phyloP scores from a whole-genome alignment of 305 asterid genomes.

The Fraxinus latifolia region DNA sequence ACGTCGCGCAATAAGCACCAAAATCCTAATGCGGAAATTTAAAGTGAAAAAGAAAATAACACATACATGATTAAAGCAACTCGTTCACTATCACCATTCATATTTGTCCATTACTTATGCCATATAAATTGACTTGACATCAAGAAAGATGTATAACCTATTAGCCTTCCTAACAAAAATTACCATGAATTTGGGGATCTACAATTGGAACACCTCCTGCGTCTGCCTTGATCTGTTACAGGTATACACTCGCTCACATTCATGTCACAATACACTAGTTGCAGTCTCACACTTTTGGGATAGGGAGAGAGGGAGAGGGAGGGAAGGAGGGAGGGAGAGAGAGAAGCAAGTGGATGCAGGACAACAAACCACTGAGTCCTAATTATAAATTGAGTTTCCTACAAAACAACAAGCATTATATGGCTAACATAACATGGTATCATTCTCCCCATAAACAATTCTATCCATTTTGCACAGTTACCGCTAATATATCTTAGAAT shows the following conservation, averaged over 20 bases:
- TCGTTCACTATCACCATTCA: neutral
- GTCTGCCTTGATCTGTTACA: neutral
- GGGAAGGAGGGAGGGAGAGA: too few species aligned
- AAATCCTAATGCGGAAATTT: neutral
- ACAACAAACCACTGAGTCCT: neutral
- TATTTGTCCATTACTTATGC: neutral
- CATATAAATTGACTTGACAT: too few species aligned
- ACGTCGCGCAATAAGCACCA: neutral
- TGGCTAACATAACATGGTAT: neutral
- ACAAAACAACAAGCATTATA: neutral
- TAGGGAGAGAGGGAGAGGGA: too few species aligned
- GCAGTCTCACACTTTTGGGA: conserved; percentile 1
- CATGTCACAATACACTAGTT: conserved; percentile 4
- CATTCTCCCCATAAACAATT: neutral
- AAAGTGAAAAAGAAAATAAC: neutral
- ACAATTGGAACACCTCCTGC: neutral
- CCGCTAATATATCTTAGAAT: neutral
- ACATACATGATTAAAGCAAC: neutral
- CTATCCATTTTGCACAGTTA: neutral
- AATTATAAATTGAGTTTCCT: neutral
- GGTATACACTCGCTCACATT: neutral
- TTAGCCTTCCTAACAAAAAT: neutral
- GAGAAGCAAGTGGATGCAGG: neutral
- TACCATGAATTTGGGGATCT: neutral
- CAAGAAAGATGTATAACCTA: too few species aligned